Evolutionary conservation across 139 green algal genomes (phyloP).

Genomic region (Ostreobium quekettii): DNA sequence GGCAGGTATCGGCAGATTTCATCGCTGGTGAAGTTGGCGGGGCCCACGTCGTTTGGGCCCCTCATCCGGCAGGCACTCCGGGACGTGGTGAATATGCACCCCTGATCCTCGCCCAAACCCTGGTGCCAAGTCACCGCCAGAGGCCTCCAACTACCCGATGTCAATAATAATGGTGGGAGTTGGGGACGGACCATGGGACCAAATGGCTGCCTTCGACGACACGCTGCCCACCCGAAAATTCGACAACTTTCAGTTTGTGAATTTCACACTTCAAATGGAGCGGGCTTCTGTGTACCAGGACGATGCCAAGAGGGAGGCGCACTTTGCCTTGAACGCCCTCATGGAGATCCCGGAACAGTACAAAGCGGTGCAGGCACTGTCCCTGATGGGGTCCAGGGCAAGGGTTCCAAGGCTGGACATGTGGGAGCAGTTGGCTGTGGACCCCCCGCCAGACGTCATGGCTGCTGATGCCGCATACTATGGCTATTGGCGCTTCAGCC

Average conservation of each 20-base stretch:
- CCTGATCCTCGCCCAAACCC: neutral
- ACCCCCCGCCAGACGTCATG: too few species aligned
- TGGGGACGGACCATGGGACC: constrained; percentile 41
- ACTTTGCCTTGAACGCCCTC: constrained; percentile 38
- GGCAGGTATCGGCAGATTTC: constrained; percentile 21
- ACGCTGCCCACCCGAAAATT: constrained; percentile 17
- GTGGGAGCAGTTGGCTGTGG: too few species aligned
- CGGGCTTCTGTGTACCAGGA: neutral
- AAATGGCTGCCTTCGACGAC: constrained; percentile 44
- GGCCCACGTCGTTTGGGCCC: constrained; percentile 41
- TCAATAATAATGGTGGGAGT: constrained; percentile 47
- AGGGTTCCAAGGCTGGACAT: too few species aligned
- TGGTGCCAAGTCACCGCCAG: too few species aligned
- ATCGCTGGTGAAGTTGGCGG: constrained; percentile 24
- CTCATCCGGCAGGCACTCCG: constrained; percentile 34
- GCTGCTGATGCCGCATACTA: too few species aligned
- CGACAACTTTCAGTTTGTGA: constrained; percentile 42
- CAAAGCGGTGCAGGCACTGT: too few species aligned
- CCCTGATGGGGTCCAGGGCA: too few species aligned
- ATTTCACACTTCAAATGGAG: constrained; percentile 30
- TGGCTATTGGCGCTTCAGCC: too few species aligned
- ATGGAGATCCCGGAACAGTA: constrained; percentile 52
- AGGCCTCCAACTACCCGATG: constrained; percentile 28
- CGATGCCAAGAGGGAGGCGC: constrained; percentile 22
- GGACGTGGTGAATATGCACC: constrained; percentile 20